These are phyloP conservation scores for Fusarium sp. DNA, from an alignment of 2,329 filamentous ascomycete species.

Conservation along the genomic window DNA sequence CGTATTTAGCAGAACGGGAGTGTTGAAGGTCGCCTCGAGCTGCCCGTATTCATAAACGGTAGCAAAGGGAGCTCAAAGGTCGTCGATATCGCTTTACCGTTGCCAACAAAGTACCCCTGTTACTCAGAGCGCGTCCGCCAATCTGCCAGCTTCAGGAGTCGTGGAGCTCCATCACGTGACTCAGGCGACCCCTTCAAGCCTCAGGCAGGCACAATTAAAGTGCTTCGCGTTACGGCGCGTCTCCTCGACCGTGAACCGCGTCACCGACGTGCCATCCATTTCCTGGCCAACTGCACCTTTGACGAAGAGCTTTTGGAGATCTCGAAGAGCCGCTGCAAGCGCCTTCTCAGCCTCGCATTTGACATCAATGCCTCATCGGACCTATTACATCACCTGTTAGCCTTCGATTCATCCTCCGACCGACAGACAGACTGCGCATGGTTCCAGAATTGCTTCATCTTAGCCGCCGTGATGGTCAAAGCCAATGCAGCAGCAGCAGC, in stretches of 20 bases:
- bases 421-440: slow-evolving; percentile 28
- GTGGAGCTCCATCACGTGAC: slow-evolving; percentile 50
- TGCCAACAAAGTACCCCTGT: slow-evolving; percentile 37
- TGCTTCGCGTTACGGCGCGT: slow-evolving; percentile 55
- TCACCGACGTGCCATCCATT: slow-evolving; percentile 52
- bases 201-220: slow-evolving; percentile 54
- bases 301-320: slow-evolving; percentile 37
- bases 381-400: neutral
- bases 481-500: slow-evolving; percentile 48
- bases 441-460: slow-evolving; percentile 35
- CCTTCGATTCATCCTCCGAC: slow-evolving; percentile 1
- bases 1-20: slow-evolving; percentile 18
- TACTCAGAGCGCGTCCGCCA: slow-evolving; percentile 38
- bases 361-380: slow-evolving; percentile 11
- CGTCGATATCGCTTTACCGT: slow-evolving; percentile 39
- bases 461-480: slow-evolving; percentile 61
- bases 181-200: slow-evolving; percentile 33
- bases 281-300: slow-evolving; percentile 44
- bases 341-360: slow-evolving; percentile 19
- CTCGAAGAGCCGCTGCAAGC: slow-evolving; percentile 24
- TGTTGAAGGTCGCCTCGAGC: slow-evolving; percentile 24
- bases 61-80: slow-evolving; percentile 25
- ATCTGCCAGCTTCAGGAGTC: slow-evolving; percentile 46
- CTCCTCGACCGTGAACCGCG: slow-evolving; percentile 50
- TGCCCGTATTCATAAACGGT: slow-evolving; percentile 36